Evolutionary conservation across 2,329 filamentous ascomycete genomes (phyloP).

Genomic region (Penicillium hordei): DNA sequence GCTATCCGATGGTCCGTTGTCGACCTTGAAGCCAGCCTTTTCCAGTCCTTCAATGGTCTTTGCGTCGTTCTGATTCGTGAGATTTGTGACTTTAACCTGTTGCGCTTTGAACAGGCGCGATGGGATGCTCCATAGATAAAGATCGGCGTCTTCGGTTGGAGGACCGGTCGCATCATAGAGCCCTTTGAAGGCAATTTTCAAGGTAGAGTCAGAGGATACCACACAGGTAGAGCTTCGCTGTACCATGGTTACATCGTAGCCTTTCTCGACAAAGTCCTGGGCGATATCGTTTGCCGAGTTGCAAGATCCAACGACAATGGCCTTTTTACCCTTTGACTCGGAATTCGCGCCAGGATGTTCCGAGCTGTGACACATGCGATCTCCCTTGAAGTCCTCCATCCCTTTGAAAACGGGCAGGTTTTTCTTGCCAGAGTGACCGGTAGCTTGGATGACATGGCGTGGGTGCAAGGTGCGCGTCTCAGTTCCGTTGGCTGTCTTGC

Average conservation of each 20-base stretch:
- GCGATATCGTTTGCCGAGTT: constrained; percentile 70
- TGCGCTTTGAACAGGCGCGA: constrained; percentile 60
- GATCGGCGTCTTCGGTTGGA: constrained; percentile 65
- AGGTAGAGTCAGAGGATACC: constrained; percentile 56
- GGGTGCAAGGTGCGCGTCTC: constrained; percentile 60
- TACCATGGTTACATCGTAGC: constrained; percentile 67
- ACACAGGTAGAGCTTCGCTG: constrained; percentile 68
- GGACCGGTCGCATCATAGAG: constrained; percentile 53
- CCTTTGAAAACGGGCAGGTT: constrained; percentile 51
- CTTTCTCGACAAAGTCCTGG: constrained; percentile 66
- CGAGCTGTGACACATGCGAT: constrained; percentile 61
- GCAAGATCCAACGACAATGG: constrained; percentile 65
- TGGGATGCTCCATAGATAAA: constrained; percentile 60
- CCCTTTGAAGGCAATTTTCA: constrained; percentile 54
- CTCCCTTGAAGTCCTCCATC: constrained; percentile 58
- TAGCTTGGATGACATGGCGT: constrained; percentile 65
- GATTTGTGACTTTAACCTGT: constrained; percentile 49
- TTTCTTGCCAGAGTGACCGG: constrained; percentile 67
- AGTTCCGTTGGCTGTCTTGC: constrained; percentile 39
- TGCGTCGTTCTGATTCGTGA: constrained; percentile 37
- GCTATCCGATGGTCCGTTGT: constrained; percentile 56
- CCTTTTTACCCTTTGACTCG: constrained; percentile 56
- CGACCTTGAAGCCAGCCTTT: constrained; percentile 61
- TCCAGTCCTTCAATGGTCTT: constrained; percentile 48
- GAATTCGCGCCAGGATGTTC: constrained; percentile 56